Percentiles rank a stretch among this genome's conserved stretches.
Conservation (phyloP, 441 rosid genomes). For the Eruca vesicaria region DNA sequence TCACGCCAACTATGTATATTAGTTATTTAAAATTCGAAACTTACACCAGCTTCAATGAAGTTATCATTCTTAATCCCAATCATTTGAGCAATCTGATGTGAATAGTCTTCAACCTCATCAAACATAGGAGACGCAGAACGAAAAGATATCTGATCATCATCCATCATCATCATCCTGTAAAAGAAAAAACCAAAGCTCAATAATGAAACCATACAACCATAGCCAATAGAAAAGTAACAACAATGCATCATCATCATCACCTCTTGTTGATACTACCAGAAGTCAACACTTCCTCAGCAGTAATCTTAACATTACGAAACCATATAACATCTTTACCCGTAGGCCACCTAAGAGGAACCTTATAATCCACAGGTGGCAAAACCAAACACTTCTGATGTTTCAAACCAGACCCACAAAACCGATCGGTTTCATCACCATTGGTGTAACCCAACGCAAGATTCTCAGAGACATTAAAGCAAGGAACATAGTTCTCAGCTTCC, state of each 20-base stretch:
- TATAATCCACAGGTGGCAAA: slow-evolving; percentile 75
- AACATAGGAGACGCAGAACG: slow-evolving; percentile 84
- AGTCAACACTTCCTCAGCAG: slow-evolving; percentile 90
- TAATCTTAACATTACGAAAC: slow-evolving; percentile 89
- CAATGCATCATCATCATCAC: slow-evolving; percentile 79
- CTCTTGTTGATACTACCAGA: slow-evolving; percentile 97
- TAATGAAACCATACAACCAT: neutral
- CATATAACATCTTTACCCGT: slow-evolving; percentile 95
- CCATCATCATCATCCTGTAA: slow-evolving; percentile 87
- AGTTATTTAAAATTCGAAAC: slow-evolving; percentile 9
- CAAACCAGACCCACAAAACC: slow-evolving; percentile 61
- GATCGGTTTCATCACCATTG: slow-evolving; percentile 55
- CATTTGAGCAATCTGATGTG: slow-evolving; percentile 98
- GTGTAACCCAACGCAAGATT: slow-evolving; percentile 31
- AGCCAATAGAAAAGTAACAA: neutral
- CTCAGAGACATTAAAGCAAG: slow-evolving; percentile 81
- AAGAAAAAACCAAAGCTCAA: neutral
- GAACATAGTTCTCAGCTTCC: slow-evolving; percentile 73
- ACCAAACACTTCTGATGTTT: slow-evolving; percentile 67
- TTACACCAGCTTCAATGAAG: slow-evolving; percentile 88
- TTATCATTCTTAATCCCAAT: slow-evolving; percentile 84
- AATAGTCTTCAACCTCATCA: slow-evolving; percentile 97
- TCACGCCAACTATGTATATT: too few species aligned
- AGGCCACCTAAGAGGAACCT: slow-evolving; percentile 97
- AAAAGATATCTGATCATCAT: slow-evolving; percentile 94